Evolutionary conservation across 2,329 filamentous ascomycete species (phyloP).

Genomic region (Fusarium kyushuense): DNA sequence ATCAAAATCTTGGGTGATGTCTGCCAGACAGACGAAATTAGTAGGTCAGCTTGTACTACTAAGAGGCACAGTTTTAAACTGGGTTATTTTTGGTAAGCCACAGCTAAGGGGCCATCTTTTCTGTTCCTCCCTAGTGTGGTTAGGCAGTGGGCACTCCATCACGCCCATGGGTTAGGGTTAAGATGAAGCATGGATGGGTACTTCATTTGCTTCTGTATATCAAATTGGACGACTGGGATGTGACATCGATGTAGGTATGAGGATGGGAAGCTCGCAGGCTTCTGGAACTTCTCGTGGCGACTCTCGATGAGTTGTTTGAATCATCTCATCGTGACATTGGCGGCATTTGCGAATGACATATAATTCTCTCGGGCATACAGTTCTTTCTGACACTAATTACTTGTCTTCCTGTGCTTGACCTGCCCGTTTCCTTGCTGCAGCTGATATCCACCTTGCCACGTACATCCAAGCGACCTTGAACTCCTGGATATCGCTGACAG

Average conservation of each 20-base stretch:
- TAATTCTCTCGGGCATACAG: not conserved
- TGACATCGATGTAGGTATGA: not conserved
- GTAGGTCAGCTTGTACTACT: not conserved
- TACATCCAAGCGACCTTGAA: slow-evolving; percentile 18
- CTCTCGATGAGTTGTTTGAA: not conserved
- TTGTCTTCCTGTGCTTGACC: slow-evolving; percentile 1
- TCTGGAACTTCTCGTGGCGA: not conserved
- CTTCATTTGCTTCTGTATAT: not conserved
- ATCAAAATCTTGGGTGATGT: not conserved
- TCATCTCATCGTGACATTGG: not conserved
- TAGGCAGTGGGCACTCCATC: slow-evolving; percentile 24
- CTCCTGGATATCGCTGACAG: not conserved
- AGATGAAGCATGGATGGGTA: slow-evolving; percentile 5
- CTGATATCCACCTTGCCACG: slow-evolving; percentile 27
- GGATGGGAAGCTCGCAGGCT: not conserved
- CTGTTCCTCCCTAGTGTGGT: not conserved
- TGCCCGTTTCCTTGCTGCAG: not conserved
- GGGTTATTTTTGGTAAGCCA: not conserved
- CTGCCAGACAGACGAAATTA: not conserved
- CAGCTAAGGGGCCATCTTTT: not conserved
- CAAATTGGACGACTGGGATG: slow-evolving; percentile 3
- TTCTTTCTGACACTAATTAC: not conserved
- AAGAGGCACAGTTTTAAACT: not conserved
- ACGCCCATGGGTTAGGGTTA: slow-evolving; percentile 40
- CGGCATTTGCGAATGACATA: not conserved